Evolutionary conservation across 2,329 filamentous ascomycete genomes (phyloP).

Genomic region (Cladosporium sp.): DNA sequence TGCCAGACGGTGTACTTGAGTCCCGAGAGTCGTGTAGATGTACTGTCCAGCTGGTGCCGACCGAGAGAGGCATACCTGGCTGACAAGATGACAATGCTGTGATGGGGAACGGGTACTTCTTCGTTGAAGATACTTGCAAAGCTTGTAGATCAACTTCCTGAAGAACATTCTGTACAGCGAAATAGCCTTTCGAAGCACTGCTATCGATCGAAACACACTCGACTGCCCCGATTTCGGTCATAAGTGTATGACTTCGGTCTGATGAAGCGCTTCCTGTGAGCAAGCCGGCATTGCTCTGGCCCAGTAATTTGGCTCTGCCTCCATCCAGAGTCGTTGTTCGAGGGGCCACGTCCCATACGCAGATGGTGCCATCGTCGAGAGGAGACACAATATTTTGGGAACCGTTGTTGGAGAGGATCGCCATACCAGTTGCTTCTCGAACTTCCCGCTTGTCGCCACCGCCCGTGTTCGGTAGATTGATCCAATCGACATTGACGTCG

Average conservation of each 20-base stretch:
- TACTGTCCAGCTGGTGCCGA: conserved; percentile 79
- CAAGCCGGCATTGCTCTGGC: conserved; percentile 66
- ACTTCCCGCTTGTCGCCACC: conserved; percentile 45
- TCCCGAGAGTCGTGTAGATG: conserved; percentile 78
- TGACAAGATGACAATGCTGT: conserved; percentile 75
- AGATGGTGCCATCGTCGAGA: conserved; percentile 84
- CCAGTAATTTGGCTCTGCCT: conserved; percentile 61
- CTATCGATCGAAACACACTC: conserved; percentile 84
- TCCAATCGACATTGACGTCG: conserved; percentile 73
- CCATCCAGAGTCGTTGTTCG: conserved; percentile 26
- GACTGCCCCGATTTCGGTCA: conserved; percentile 71
- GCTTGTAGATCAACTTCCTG: conserved; percentile 81
- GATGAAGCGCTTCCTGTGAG: conserved; percentile 61
- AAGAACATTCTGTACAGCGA: conserved; percentile 75
- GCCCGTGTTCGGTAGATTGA: conserved; percentile 61
- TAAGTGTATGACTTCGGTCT: conserved; percentile 53
- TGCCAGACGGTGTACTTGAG: conserved; percentile 16
- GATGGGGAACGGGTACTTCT: conserved; percentile 78
- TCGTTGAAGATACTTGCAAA: conserved; percentile 67
- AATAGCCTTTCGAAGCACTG: conserved; percentile 67
- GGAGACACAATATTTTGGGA: conserved; percentile 70
- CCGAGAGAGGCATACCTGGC: conserved; percentile 70
- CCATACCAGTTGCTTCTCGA: conserved; percentile 73
- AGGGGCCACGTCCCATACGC: conserved; percentile 68
- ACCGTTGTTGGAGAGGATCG: conserved; percentile 60